phyloP scores from a whole-genome alignment of 768 basidiomycete genomes.

The Auricularia cornea region DNA sequence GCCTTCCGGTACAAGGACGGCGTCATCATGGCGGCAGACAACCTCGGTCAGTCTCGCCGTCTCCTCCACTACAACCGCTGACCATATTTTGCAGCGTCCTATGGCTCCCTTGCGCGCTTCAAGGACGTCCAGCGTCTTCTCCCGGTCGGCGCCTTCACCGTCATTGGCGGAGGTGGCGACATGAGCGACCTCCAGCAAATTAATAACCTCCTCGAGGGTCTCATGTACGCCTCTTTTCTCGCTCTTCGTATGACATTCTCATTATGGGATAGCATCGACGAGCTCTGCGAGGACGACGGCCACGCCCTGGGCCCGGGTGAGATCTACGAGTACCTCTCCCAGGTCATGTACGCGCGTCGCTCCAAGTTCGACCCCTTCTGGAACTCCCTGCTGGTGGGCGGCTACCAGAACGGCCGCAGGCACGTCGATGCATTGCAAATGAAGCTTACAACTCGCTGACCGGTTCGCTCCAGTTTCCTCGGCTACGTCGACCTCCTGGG shows the following conservation, averaged over 20 bases:
- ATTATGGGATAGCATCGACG: constrained; percentile 38
- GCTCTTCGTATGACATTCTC: neutral
- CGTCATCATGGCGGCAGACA: constrained; percentile 98
- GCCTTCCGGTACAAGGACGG: constrained; percentile 94
- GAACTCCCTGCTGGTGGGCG: constrained; percentile 92
- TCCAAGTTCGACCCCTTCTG: constrained; percentile 89
- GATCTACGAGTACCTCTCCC: constrained; percentile 86
- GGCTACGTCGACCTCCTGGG: constrained; percentile 92
- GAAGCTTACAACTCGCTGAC: neutral
- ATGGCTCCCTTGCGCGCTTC: constrained; percentile 95
- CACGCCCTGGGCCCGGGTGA: constrained; percentile 79
- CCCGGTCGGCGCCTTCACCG: constrained; percentile 71
- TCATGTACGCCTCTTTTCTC: constrained; percentile 35
- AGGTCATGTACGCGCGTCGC: constrained; percentile 83
- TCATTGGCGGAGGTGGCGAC: constrained; percentile 90
- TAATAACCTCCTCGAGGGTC: constrained; percentile 67
- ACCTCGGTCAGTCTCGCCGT: constrained; percentile 56
- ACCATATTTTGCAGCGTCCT: constrained; percentile 57
- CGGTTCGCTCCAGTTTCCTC: constrained; percentile 54
- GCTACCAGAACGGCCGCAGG: constrained; percentile 78
- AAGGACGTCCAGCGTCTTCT: constrained; percentile 88
- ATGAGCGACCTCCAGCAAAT: constrained; percentile 97
- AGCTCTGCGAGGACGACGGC: constrained; percentile 75
- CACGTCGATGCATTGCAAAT: constrained; percentile 24
- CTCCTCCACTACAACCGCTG: neutral